Evolutionary conservation across 331 rosid genomes (phyloP).

Genomic region (Rhamnella rubrinervis): DNA sequence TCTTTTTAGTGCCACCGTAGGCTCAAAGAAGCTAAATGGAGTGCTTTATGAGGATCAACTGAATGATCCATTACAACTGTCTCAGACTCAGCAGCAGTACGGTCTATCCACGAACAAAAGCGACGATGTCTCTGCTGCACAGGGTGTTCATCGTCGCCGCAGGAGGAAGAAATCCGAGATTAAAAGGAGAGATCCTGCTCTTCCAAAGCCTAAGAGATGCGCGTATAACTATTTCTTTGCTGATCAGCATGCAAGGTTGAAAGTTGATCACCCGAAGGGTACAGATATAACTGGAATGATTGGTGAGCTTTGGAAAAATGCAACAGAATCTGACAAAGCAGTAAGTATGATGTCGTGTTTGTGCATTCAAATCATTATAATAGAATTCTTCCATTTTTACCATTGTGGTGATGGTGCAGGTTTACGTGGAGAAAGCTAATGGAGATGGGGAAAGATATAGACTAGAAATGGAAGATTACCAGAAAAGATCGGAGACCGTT

Average conservation of each 20-base stretch:
- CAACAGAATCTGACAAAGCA: constrained; percentile 53
- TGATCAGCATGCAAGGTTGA: constrained; percentile 84
- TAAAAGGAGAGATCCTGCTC: constrained; percentile 82
- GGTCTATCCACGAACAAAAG: constrained; percentile 27
- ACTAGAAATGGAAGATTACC: constrained; percentile 77
- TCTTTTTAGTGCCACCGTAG: constrained; percentile 74
- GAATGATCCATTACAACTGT: constrained; percentile 29
- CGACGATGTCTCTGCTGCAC: constrained; percentile 30
- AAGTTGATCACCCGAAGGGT: constrained; percentile 58
- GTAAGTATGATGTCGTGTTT: constrained; percentile 36
- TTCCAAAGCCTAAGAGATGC: constrained; percentile 89
- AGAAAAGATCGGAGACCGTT: too few species aligned
- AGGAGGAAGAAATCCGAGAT: constrained; percentile 83
- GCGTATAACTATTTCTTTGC: constrained; percentile 95
- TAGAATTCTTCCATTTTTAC: too few species aligned
- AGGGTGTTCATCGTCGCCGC: constrained; percentile 58
- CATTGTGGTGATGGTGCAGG: constrained; percentile 31
- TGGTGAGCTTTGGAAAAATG: constrained; percentile 88
- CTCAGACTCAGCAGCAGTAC: constrained; percentile 16
- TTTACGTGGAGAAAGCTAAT: constrained; percentile 76
- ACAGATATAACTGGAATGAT: constrained; percentile 83
- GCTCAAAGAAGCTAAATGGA: constrained; percentile 71
- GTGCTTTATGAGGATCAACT: constrained; percentile 68
- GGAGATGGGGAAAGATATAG: constrained; percentile 79
- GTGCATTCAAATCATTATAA: neutral